Percentiles rank a stretch among this genome's conserved stretches.
phyloP scores from a whole-genome alignment of 2,329 filamentous ascomycete genomes.

The Beauveria australis region DNA sequence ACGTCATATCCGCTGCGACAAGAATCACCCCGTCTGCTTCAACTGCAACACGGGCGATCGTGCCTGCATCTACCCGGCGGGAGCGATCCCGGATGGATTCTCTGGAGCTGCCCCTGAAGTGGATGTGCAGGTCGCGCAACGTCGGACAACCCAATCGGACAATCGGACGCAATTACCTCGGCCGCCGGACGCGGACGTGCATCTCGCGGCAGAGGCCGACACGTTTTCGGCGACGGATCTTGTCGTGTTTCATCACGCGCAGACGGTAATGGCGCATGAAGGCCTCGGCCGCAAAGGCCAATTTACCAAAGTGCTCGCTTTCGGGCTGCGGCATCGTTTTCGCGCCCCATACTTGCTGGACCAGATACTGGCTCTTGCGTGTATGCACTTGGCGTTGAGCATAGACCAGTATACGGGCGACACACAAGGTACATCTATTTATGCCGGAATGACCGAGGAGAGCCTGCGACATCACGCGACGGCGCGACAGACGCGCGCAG shows the following conservation, averaged over 20 bases:
- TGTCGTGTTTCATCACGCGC: slow-evolving; percentile 2
- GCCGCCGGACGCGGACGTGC: not conserved
- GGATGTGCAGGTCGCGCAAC: no score
- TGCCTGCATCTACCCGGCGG: slow-evolving; percentile 18
- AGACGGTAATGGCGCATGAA: not conserved
- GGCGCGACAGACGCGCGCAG: slow-evolving; percentile 20
- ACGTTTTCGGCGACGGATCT: not conserved
- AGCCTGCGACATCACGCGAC: not conserved
- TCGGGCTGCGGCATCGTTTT: not conserved
- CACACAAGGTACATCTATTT: not conserved
- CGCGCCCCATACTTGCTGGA: slow-evolving; percentile 30
- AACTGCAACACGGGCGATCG: slow-evolving; percentile 21
- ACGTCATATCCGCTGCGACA: slow-evolving; percentile 25
- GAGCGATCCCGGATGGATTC: not conserved
- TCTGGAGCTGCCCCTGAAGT: not conserved
- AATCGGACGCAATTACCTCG: not conserved
- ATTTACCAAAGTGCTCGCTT: not conserved
- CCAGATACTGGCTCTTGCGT: slow-evolving; percentile 27
- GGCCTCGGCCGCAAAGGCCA: slow-evolving; percentile 1
- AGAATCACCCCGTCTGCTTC: slow-evolving; percentile 21
- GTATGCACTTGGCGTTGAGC: not conserved
- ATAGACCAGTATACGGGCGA: not conserved
- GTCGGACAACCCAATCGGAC: not conserved
- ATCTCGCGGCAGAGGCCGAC: not conserved
- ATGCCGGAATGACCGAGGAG: not conserved